Evolutionary conservation across 2,329 filamentous ascomycete genomes (phyloP).

Genomic region (Beauveria caledonica): DNA sequence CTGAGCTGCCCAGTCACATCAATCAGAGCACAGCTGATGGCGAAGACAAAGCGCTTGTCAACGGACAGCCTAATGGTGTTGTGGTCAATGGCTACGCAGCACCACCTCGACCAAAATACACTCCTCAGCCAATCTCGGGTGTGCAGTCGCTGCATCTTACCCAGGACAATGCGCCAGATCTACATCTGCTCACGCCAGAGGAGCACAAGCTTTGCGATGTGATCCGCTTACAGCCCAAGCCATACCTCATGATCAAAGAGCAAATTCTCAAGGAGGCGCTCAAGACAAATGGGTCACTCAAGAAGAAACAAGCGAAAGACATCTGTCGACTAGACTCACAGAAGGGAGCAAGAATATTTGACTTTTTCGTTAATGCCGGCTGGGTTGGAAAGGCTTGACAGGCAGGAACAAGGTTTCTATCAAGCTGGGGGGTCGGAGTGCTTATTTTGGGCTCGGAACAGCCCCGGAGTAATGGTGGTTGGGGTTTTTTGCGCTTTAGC

Average conservation of each 20-base stretch:
- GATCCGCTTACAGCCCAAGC: constrained; percentile 82
- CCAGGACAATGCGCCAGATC: constrained; percentile 69
- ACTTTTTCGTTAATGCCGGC: constrained; percentile 87
- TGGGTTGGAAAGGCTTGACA: constrained; percentile 77
- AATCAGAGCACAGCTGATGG: constrained; percentile 30
- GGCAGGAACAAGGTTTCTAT: neutral
- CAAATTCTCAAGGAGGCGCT: constrained; percentile 83
- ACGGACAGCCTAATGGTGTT: constrained; percentile 38
- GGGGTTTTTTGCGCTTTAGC: neutral
- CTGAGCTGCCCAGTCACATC: constrained; percentile 58
- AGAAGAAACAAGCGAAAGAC: constrained; percentile 89
- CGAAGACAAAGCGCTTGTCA: constrained; percentile 45
- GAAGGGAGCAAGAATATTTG: constrained; percentile 80
- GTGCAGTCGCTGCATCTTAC: constrained; percentile 59
- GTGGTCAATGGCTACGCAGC: constrained; percentile 26
- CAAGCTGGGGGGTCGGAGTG: neutral
- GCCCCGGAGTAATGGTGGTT: neutral
- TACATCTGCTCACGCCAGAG: constrained; percentile 77
- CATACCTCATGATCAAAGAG: constrained; percentile 92
- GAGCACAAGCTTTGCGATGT: constrained; percentile 81
- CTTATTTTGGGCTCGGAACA: neutral
- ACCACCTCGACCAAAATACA: constrained; percentile 40
- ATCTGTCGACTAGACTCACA: constrained; percentile 76
- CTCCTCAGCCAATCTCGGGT: constrained; percentile 49
- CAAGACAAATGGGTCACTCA: constrained; percentile 77